phyloP scores from a whole-genome alignment of 2,329 filamentous ascomycete species.

The Tolypocladium paradoxum region DNA sequence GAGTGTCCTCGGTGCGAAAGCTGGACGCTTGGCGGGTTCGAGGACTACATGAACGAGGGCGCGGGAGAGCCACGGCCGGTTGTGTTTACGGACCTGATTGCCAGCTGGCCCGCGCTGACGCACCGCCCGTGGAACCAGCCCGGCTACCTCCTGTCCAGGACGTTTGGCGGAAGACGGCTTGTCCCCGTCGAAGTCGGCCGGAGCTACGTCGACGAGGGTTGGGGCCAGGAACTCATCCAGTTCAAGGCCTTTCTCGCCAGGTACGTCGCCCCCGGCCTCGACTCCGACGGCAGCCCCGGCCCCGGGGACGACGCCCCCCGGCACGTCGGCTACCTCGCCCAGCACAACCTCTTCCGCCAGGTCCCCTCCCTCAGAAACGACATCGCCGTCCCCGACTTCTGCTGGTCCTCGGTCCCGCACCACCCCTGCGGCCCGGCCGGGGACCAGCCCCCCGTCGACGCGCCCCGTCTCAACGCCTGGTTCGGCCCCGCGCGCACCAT shows the following conservation, averaged over 20 bases:
- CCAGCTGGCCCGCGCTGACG: slow-evolving; percentile 65
- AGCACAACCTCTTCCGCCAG: slow-evolving; percentile 79
- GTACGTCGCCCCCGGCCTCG: slow-evolving; percentile 36
- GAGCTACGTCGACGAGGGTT: slow-evolving; percentile 76
- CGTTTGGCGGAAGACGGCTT: slow-evolving; percentile 65
- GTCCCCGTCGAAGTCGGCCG: slow-evolving; percentile 80
- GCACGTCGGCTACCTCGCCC: slow-evolving; percentile 69
- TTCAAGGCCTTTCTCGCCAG: slow-evolving; percentile 60
- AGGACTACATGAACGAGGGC: slow-evolving; percentile 44
- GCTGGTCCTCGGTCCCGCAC: slow-evolving; percentile 58
- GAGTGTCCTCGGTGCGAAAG: slow-evolving; percentile 19
- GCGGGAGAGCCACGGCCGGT: slow-evolving; percentile 44
- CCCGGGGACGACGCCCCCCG: slow-evolving; percentile 6
- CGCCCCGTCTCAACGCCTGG: slow-evolving; percentile 80
- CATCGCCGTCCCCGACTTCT: slow-evolving; percentile 73
- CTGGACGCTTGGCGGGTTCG: slow-evolving; percentile 49
- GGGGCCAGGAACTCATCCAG: slow-evolving; percentile 71
- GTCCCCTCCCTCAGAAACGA: slow-evolving; percentile 68
- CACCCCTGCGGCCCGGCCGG: slow-evolving; percentile 29
- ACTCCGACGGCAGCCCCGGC: slow-evolving; percentile 7
- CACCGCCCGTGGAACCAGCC: slow-evolving; percentile 60
- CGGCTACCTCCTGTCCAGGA: slow-evolving; percentile 61
- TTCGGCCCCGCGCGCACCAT: slow-evolving; percentile 81
- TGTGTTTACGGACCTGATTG: slow-evolving; percentile 54
- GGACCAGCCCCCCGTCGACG: slow-evolving; percentile 32